Evolutionary conservation across 768 basidiomycete species (phyloP).

Genomic region (Phylloporus sp.): DNA sequence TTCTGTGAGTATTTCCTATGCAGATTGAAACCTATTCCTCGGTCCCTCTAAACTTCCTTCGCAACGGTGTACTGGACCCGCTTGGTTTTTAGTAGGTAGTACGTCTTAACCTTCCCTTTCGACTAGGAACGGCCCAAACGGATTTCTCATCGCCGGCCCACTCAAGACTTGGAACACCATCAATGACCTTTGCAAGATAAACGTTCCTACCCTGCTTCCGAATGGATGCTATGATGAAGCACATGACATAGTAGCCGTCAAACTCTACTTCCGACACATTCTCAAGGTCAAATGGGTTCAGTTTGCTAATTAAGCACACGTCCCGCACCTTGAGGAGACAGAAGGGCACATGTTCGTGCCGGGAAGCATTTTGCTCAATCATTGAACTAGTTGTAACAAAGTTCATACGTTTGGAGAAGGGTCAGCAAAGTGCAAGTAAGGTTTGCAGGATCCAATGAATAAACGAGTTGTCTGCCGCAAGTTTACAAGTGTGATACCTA

Average conservation of each 20-base stretch:
- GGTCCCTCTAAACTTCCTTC: conserved; percentile 33
- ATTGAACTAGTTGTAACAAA: conserved; percentile 1
- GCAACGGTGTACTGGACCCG: conserved; percentile 47
- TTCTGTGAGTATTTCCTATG: conserved; percentile 46
- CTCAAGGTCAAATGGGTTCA: conserved; percentile 35
- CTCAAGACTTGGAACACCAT: conserved; percentile 36
- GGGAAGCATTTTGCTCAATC: conserved; percentile 26
- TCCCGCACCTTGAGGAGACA: conserved; percentile 37
- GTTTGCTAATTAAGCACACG: conserved; percentile 36
- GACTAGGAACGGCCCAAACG: conserved; percentile 39
- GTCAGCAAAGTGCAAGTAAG: neutral
- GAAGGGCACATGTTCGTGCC: conserved; percentile 33
- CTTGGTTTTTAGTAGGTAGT: conserved; percentile 27
- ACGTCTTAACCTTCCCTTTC: conserved; percentile 1
- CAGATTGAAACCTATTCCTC: conserved; percentile 43
- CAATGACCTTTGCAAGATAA: conserved; percentile 31
- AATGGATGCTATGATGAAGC: conserved; percentile 39
- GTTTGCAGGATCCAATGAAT: neutral
- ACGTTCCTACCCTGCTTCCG: conserved; percentile 31
- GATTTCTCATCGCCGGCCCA: conserved; percentile 33
- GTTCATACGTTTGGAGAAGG: neutral
- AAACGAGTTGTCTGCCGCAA: neutral
- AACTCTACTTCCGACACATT: conserved; percentile 32
- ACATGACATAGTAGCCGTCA: conserved; percentile 28
- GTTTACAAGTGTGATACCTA: conserved; percentile 16